Evolutionary conservation across 441 rosid species (phyloP).

Genomic region (Pelargonium fulgidum): DNA sequence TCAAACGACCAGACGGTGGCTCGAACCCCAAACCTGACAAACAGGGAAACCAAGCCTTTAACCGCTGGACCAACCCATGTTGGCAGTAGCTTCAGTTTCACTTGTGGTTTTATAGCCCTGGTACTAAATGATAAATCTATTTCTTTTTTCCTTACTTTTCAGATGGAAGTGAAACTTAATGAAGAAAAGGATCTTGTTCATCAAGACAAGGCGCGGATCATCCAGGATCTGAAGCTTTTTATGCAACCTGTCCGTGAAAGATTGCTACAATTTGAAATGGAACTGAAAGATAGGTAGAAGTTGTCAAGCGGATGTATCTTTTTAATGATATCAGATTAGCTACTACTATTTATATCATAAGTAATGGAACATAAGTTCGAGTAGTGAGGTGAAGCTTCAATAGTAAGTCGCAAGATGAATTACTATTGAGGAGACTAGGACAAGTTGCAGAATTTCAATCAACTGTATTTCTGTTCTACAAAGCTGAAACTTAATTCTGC

Average conservation of each 20-base stretch:
- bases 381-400: conserved; percentile 11
- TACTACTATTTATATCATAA: background rate
- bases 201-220: conserved; percentile 44
- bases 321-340: conserved; percentile 10
- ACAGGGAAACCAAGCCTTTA: too few species aligned
- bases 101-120: background rate
- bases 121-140: conserved; percentile 7
- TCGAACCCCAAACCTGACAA: too few species aligned
- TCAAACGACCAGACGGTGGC: too few species aligned
- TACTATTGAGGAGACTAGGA: background rate
- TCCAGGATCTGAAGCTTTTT: conserved; percentile 59
- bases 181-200: conserved; percentile 59
- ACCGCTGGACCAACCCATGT: too few species aligned
- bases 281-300: conserved; percentile 66
- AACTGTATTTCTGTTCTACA: too few species aligned
- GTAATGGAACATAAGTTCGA: conserved; percentile 18
- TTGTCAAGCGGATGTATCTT: conserved; percentile 16
- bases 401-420: conserved; percentile 1
- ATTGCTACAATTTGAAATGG: conserved; percentile 70
- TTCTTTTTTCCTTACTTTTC: conserved; percentile 18
- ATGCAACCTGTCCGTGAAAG: conserved; percentile 71
- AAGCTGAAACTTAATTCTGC: too few species aligned
- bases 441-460: background rate
- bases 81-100: too few species aligned
- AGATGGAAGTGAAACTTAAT: conserved; percentile 59